Evolutionary conservation across 1,139 yeast species (phyloP).

Genomic region (Groenewaldozyma sp.): DNA sequence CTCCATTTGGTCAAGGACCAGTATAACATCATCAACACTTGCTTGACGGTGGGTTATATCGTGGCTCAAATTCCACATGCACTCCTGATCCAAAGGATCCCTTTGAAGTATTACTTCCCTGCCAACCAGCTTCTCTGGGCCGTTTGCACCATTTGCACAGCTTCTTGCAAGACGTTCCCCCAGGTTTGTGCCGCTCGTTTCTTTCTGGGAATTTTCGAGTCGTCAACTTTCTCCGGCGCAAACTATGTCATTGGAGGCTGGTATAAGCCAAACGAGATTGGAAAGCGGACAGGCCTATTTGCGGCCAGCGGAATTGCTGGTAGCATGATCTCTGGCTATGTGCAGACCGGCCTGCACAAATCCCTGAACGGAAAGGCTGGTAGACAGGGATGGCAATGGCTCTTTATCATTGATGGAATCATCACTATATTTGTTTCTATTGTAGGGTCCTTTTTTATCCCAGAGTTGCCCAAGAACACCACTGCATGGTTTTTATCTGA

Average conservation of each 20-base stretch:
- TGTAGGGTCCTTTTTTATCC: slow-evolving; percentile 51
- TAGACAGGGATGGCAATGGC: slow-evolving; percentile 63
- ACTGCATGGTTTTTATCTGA: slow-evolving; percentile 13
- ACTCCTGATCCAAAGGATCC: slow-evolving; percentile 34
- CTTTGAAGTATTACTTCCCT: slow-evolving; percentile 50
- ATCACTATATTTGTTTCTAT: slow-evolving; percentile 53
- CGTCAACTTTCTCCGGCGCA: slow-evolving; percentile 49
- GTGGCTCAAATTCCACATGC: slow-evolving; percentile 50
- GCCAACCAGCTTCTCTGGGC: slow-evolving; percentile 58
- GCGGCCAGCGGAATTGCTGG: slow-evolving; percentile 56
- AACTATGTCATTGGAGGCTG: slow-evolving; percentile 56
- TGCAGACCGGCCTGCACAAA: slow-evolving; percentile 52
- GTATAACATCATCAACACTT: slow-evolving; percentile 50
- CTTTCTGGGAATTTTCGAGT: slow-evolving; percentile 54
- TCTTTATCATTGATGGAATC: slow-evolving; percentile 57
- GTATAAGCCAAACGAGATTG: slow-evolving; percentile 51
- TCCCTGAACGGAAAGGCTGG: slow-evolving; percentile 40
- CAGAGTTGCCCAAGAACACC: slow-evolving; percentile 50
- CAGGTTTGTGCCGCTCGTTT: slow-evolving; percentile 51
- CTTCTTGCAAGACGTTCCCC: slow-evolving; percentile 29
- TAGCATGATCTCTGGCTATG: slow-evolving; percentile 50
- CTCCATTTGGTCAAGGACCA: slow-evolving; percentile 47
- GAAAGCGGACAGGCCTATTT: slow-evolving; percentile 53
- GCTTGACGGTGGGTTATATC: slow-evolving; percentile 65
- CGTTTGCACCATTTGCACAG: slow-evolving; percentile 40